Percentiles rank a stretch among this genome's conserved stretches.
Evolutionary conservation across 1,284 basidiomycete genomes (phyloP).

Genomic region (Macrocybe sp.): DNA sequence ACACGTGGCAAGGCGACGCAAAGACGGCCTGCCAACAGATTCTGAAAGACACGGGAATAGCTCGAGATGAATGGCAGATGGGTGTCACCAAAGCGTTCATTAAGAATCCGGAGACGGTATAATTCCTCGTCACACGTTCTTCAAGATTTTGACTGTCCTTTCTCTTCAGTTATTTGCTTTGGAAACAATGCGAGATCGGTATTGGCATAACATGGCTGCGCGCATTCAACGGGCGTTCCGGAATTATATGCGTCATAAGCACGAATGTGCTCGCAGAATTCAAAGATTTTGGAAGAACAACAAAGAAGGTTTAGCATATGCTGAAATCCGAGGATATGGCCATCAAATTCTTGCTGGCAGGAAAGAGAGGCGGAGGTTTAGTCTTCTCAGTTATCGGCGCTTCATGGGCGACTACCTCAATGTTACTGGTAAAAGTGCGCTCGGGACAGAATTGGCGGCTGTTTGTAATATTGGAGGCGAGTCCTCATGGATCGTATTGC

Average conservation of each 20-base stretch:
- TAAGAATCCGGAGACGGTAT: slow-evolving; percentile 97
- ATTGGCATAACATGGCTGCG: slow-evolving; percentile 99
- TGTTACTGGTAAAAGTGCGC: slow-evolving; percentile 75
- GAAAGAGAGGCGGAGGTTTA: slow-evolving; percentile 93
- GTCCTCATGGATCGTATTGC: slow-evolving; percentile 21
- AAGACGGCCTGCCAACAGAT: slow-evolving; percentile 93
- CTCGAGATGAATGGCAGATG: slow-evolving; percentile 99
- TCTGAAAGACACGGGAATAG: slow-evolving; percentile 91
- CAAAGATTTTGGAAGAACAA: slow-evolving; percentile 99
- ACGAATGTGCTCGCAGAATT: slow-evolving; percentile 93
- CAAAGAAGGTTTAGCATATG: slow-evolving; percentile 89
- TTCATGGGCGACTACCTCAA: slow-evolving; percentile 98
- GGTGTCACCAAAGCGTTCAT: slow-evolving; percentile 98
- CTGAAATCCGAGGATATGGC: slow-evolving; percentile 88
- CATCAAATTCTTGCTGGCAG: slow-evolving; percentile 88
- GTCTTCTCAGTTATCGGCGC: slow-evolving; percentile 89
- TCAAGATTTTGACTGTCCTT: slow-evolving; percentile 3
- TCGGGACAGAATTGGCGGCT: slow-evolving; percentile 76
- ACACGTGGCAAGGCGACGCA: slow-evolving; percentile 92
- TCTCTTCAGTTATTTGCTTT: slow-evolving; percentile 83
- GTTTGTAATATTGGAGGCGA: slow-evolving; percentile 74
- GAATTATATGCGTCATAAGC: slow-evolving; percentile 92
- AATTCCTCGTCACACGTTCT: slow-evolving; percentile 14
- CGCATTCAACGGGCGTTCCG: slow-evolving; percentile 97
- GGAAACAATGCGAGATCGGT: slow-evolving; percentile 97